Evolutionary conservation across 2,329 filamentous ascomycete genomes (phyloP).

Genomic region (Leptographium procerum): DNA sequence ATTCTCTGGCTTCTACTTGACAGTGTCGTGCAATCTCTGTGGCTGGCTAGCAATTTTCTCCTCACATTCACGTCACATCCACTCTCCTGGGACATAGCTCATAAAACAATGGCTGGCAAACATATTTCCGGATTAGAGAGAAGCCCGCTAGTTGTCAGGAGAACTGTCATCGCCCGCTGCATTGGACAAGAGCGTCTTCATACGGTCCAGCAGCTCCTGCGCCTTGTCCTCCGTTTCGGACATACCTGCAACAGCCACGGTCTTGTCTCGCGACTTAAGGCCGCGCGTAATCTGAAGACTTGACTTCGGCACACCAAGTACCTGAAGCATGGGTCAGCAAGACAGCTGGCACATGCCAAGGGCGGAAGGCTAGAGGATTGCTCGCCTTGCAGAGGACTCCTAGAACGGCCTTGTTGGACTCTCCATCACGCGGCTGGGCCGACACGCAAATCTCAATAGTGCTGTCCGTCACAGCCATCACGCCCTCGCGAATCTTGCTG

Average conservation of each 20-base stretch:
- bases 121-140: too few relatives aligned
- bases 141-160: neutral
- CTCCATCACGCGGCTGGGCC: slow-evolving; percentile 53
- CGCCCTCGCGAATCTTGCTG: slow-evolving; percentile 48
- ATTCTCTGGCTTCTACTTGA: too few relatives aligned
- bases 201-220: slow-evolving; percentile 4
- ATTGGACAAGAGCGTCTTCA: slow-evolving; percentile 2
- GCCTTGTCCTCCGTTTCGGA: slow-evolving; percentile 2
- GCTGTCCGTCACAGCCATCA: slow-evolving; percentile 43
- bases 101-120: neutral
- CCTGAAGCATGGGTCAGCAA: slow-evolving; percentile 22
- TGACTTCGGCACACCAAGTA: slow-evolving; percentile 51
- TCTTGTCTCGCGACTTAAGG: slow-evolving; percentile 54
- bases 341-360: neutral
- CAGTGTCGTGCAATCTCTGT: too few relatives aligned
- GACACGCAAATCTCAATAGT: slow-evolving; percentile 54
- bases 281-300: slow-evolving; percentile 52
- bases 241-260: slow-evolving; percentile 29
- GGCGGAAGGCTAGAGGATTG: neutral
- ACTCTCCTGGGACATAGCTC: neutral
- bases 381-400: slow-evolving; percentile 49
- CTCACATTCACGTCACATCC: too few relatives aligned
- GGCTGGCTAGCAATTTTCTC: too few relatives aligned
- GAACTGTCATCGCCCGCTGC: neutral
- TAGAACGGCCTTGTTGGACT: slow-evolving; percentile 57